Conservation (phyloP, 345 rosid genomes). For the Brassica cretica region DNA sequence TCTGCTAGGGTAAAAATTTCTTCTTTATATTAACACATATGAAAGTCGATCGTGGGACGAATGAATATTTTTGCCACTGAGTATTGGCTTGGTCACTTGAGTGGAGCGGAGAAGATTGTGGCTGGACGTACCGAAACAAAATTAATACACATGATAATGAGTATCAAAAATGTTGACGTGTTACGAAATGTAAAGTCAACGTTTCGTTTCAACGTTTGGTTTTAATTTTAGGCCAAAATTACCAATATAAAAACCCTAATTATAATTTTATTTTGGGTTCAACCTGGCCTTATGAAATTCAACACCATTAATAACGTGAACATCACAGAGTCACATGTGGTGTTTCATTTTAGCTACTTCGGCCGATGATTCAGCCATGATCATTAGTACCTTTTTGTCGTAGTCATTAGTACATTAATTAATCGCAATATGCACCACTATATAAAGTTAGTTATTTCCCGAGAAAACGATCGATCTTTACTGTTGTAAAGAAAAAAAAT, state of each 20-base stretch:
- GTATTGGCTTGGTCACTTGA: background rate
- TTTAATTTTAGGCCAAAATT: constrained; percentile 1
- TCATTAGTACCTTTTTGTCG: background rate
- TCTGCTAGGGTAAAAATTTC: too few relatives aligned
- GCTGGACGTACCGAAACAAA: background rate
- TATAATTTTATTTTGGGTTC: too few relatives aligned
- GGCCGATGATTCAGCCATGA: background rate
- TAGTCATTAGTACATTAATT: background rate
- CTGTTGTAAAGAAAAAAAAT: constrained; percentile 6
- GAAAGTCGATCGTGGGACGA: background rate
- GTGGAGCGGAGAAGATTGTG: background rate
- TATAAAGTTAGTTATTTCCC: background rate
- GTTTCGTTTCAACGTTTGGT: background rate
- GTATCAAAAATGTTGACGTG: background rate
- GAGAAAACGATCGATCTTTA: constrained; percentile 1
- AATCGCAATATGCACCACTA: background rate
- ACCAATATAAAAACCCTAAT: background rate
- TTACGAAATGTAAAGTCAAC: background rate
- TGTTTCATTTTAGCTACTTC: background rate
- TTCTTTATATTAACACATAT: background rate
- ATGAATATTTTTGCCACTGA: background rate
- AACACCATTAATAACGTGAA: background rate
- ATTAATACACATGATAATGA: background rate
- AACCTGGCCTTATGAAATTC: too few relatives aligned
- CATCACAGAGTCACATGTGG: background rate